Evolutionary conservation across 306 rosid genomes (phyloP).

Genomic region (Cicer pinnatifidum): DNA sequence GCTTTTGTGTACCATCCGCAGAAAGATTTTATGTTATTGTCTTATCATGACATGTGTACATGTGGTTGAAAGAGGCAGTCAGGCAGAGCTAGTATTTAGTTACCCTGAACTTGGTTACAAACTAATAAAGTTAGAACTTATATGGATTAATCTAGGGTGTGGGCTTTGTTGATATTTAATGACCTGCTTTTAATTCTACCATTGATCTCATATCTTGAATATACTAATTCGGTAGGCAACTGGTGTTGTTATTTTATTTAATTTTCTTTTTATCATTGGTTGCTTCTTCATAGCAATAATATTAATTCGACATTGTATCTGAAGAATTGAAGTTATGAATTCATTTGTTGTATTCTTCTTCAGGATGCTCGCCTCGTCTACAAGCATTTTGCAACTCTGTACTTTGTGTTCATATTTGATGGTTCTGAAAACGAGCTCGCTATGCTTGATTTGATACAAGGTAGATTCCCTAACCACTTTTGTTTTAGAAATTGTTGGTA

Average conservation of each 20-base stretch:
- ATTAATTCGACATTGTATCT: slow-evolving; percentile 8
- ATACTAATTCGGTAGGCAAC: slow-evolving; percentile 18
- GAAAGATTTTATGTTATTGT: slow-evolving; percentile 4
- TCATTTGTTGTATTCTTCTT: slow-evolving; percentile 39
- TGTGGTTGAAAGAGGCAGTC: background rate
- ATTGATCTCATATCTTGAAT: slow-evolving; percentile 3
- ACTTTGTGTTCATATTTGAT: slow-evolving; percentile 84
- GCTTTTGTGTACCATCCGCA: background rate
- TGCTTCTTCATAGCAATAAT: slow-evolving; percentile 1
- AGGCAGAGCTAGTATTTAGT: slow-evolving; percentile 14
- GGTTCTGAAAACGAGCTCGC: slow-evolving; percentile 97
- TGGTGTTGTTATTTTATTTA: background rate
- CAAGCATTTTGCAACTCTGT: slow-evolving; percentile 92
- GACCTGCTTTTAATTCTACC: slow-evolving; percentile 15
- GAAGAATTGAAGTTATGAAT: slow-evolving; percentile 12
- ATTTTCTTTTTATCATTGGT: background rate
- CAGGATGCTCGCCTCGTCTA: slow-evolving; percentile 91
- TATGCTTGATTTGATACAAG: slow-evolving; percentile 96
- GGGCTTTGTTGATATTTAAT: slow-evolving; percentile 9
- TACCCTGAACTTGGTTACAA: slow-evolving; percentile 27
- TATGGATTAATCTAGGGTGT: slow-evolving; percentile 25
- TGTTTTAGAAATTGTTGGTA: background rate
- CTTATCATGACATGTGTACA: background rate
- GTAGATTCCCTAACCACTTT: slow-evolving; percentile 46
- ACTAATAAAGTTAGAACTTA: background rate